phyloP scores from a whole-genome alignment of 495 filamentous ascomycete species.

The Annulohypoxylon moriforme region DNA sequence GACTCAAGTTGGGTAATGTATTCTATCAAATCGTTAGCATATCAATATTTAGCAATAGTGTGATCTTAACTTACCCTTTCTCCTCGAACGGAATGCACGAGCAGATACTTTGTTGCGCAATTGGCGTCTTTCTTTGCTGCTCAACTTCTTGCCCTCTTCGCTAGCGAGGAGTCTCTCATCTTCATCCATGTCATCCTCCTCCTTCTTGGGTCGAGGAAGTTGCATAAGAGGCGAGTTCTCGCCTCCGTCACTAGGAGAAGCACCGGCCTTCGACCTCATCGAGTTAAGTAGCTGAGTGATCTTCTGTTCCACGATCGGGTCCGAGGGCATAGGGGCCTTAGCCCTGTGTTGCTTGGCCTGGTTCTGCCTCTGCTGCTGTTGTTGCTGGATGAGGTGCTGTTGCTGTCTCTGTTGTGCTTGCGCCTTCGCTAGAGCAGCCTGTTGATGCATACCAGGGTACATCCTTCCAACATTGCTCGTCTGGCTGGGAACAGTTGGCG shows the following conservation, averaged over 20 bases:
- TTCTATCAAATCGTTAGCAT: conserved; percentile 73
- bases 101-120: conserved; percentile 98
- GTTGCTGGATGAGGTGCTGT: conserved; percentile 69
- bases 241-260: conserved; percentile 63
- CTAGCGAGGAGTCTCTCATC: conserved; percentile 93
- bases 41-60: not conserved
- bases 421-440: conserved; percentile 82
- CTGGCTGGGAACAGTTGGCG: conserved; percentile 55
- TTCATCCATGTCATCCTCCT: conserved; percentile 98
- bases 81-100: conserved; percentile 90
- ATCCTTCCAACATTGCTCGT: conserved; percentile 72
- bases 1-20: conserved; percentile 93
- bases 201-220: conserved; percentile 72
- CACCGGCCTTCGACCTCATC: conserved; percentile 74
- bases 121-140: conserved; percentile 92
- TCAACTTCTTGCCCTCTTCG: conserved; percentile 97
- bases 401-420: conserved; percentile 77
- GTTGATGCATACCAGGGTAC: conserved; percentile 92
- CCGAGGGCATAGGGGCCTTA: conserved; percentile 62
- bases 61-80: conserved; percentile 79
- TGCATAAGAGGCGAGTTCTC: conserved; percentile 65
- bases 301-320: conserved; percentile 82
- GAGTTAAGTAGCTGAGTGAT: conserved; percentile 86
- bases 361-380: conserved; percentile 54
- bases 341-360: conserved; percentile 57